Percentiles rank a stretch among this genome's conserved stretches.
Evolutionary conservation across 768 basidiomycete genomes (phyloP).

Genomic region (Leccinum boreale): DNA sequence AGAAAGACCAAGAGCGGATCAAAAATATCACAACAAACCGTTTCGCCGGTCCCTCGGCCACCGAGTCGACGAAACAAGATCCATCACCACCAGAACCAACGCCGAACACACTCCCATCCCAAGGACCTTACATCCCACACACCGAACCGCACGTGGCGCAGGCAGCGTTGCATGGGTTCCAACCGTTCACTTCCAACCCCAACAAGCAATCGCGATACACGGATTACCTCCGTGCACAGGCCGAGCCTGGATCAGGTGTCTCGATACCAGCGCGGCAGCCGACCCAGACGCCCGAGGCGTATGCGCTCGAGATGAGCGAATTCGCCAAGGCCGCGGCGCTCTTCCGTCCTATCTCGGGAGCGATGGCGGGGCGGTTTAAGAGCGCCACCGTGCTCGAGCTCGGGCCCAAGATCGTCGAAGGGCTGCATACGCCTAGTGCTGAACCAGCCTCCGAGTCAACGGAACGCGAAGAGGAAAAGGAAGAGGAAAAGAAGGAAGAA

Average conservation of each 20-base stretch:
- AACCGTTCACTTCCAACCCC: conserved; percentile 78
- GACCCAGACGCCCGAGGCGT: conserved; percentile 60
- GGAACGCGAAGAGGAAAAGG: conserved; percentile 37
- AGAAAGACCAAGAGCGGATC: conserved; percentile 86
- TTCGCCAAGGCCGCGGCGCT: conserved; percentile 85
- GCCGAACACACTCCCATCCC: conserved; percentile 17
- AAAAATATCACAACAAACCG: conserved; percentile 48
- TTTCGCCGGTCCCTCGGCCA: conserved; percentile 20
- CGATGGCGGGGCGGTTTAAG: conserved; percentile 94
- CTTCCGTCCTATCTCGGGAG: conserved; percentile 88
- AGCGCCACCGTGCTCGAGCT: conserved; percentile 70
- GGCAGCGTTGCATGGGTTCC: conserved; percentile 85
- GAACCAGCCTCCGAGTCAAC: conserved; percentile 37
- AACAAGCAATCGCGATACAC: conserved; percentile 83
- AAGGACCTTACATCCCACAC: conserved; percentile 47
- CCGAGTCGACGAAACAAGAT: conserved; percentile 25
- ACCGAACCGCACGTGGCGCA: conserved; percentile 78
- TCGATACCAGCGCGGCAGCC: conserved; percentile 52
- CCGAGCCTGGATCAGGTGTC: conserved; percentile 39
- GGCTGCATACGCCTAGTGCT: conserved; percentile 57
- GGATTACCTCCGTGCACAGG: conserved; percentile 75
- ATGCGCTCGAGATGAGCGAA: conserved; percentile 80
- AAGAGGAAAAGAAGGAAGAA: conserved; percentile 49
- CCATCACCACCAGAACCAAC: conserved; percentile 14
- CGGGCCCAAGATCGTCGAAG: conserved; percentile 61